Evolutionary conservation across 2,329 filamentous ascomycete species (phyloP), one percentile per base, ranked within the genome.

Genomic region (Monosporascus sp.): DNA sequence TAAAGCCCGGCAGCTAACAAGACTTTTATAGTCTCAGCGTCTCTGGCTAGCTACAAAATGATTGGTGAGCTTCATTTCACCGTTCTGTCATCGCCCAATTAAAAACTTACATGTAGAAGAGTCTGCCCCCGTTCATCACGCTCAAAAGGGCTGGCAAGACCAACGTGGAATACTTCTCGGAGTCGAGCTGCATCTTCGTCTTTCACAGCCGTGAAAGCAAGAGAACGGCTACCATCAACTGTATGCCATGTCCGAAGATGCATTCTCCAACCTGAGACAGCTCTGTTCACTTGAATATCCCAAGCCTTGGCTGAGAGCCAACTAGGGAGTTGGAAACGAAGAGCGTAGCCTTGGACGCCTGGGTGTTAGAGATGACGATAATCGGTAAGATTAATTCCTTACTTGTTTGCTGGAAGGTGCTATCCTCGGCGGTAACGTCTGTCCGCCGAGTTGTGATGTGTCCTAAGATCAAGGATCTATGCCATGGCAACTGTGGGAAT

Each of bases 101-200:
- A 42, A 9, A 15, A 11, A 15, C 42, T 17, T 27, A 46, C 42
- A 46, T 46, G 42, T 7, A 46, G 11, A 17, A 46, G 42, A 25
- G 20, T 46, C 0, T 3, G 0, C 20, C 42, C 42, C 0, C 1
- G 0, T 46, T 1, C 6, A 22, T 4, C 6, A 27, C 22, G 22
- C 22, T 25, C 14, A 27, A 46, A 46, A 2, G 42, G 42, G 42
- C 42, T 46, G 15, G 42, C 42, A 25, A 46, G 42, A 17, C 42
- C 42, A 31, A 6, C n/a, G 22, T n/a, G 17, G 24, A 46, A 27
- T 17, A 46, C 1, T 2, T 27, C 22, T 11, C 20, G 42, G 6
- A 46, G 25, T 27, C 9, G 11, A n/a, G 24, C 22, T 15, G 42
- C 14, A 46, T 46, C 22, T 7, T 15, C 1, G 20, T 7, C 7